Percentiles rank a stretch among this genome's conserved stretches.
phyloP scores from a whole-genome alignment of 129 eudicot genomes.

The Artemisia annua region DNA sequence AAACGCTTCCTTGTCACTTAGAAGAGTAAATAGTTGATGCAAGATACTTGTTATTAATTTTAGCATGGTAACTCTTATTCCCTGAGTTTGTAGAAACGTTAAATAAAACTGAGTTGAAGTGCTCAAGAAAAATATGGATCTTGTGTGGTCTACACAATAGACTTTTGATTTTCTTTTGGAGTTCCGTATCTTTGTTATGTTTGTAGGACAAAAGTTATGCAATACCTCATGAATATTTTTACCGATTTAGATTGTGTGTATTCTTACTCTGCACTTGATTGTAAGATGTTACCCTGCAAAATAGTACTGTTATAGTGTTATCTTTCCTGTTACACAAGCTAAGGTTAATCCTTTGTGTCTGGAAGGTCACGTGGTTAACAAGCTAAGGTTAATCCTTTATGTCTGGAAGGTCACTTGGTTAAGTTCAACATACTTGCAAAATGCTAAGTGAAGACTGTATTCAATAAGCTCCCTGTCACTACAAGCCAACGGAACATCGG shows the following conservation, averaged over 20 bases:
- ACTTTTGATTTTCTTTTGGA: neutral
- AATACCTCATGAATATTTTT: neutral
- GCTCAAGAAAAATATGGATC: too few species aligned
- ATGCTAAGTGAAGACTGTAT: constrained; percentile 1
- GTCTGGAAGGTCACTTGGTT: neutral
- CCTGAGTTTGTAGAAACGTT: too few species aligned
- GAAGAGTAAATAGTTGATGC: too few species aligned
- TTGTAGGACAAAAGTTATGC: neutral
- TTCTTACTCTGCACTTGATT: neutral
- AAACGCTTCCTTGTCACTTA: too few species aligned
- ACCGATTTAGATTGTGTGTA: neutral
- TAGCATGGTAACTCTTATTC: too few species aligned
- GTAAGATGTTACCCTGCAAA: neutral
- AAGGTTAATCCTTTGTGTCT: constrained; percentile 17
- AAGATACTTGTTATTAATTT: too few species aligned
- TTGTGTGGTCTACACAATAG: too few species aligned
- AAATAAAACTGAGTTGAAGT: too few species aligned
- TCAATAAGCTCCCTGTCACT: neutral
- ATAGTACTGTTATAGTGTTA: neutral
- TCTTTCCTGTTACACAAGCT: constrained; percentile 6
- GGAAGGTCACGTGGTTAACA: constrained; percentile 3
- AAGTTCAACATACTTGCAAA: constrained; percentile 5
- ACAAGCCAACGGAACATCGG: neutral
- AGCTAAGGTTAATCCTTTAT: constrained; percentile 12
- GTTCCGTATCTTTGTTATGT: constrained; percentile 8